These are phyloP conservation scores for Protostelium mycophagum DNA, from an alignment of 78 protist species.

Conservation along the genomic window DNA sequence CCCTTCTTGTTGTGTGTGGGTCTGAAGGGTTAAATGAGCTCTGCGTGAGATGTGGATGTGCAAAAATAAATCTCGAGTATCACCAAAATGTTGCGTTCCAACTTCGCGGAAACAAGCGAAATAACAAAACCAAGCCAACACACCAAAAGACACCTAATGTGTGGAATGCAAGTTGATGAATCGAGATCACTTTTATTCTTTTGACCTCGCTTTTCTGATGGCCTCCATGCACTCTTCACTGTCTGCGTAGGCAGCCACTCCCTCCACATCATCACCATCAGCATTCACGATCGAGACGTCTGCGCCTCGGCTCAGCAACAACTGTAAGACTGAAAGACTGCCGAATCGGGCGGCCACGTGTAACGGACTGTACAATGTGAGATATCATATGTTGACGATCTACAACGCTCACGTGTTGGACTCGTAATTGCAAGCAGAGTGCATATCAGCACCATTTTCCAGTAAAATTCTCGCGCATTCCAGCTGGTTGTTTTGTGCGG, in stretches of 20 bases:
- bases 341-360: background rate
- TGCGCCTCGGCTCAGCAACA: background rate
- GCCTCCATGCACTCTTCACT: background rate
- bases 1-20: background rate
- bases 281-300: background rate
- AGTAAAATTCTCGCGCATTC: background rate
- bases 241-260: background rate
- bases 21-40: background rate
- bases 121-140: too few relatives aligned
- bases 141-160: too few relatives aligned
- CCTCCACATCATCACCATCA: background rate
- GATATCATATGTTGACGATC: too few relatives aligned
- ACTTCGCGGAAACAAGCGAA: too few relatives aligned
- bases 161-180: too few relatives aligned
- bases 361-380: background rate
- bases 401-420: too few relatives aligned
- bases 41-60: too few relatives aligned
- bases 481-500: background rate
- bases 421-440: background rate
- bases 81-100: too few relatives aligned
- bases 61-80: too few relatives aligned
- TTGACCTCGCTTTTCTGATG: background rate
- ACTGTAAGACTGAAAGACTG: background rate
- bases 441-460: background rate
- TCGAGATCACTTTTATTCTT: too few relatives aligned